Base-by-base conservation (phyloP, 1,284 basidiomycete genomes). In the Sporisorium reilianum region DNA sequence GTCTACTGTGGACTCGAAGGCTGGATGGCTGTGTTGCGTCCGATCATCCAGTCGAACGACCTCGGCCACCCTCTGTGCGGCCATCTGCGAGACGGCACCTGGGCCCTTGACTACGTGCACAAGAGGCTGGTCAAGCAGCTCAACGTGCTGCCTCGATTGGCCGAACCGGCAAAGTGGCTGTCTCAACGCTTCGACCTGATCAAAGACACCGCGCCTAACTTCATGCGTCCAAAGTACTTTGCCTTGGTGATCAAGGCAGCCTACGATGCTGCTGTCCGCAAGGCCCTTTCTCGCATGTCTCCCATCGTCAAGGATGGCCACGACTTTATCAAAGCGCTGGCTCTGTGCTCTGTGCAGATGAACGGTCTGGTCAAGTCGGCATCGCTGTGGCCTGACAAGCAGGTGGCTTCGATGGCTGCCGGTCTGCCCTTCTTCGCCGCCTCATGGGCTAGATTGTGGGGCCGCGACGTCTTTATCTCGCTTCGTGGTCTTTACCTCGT, bases 61-160 rank as follows among this genome's bases (percentile, higher is more conserved):
- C 74, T 82, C 10, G 80, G 80, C 32, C 80, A 82, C 40, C 71
- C 80, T 10, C 52, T 82, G 14, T 82, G 80, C 52, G 79, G 48
- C 18, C 79, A 82, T 48, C 65, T 82, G 18, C 75, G 80, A 36
- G 64, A 78, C 14, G 80, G 79, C 22, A 64, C 77, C 18, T 82
- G 80, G 80, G 74, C 80, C 28, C 51, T 81, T 18, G 80, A 82
- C 75, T 81, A 81, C 36, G 66, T 80, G 14, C 75, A 79, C 44
- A 44, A 64, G 11, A 89, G 96, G 32, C 86, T 99, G 36, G 86
- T 88, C 56, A 89, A 89, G 93, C 75, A 78, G 42, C 34, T 45
- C 44, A 55, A 61, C 7, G 51, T 71, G 7, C 72, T 82, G 55
- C 80, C 79, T 22, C 66, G 65, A 7, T 58, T 82, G 22, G 64